A percentile compares a stretch with the other conserved stretches of the same genome.
These are phyloP conservation scores for Alnus glutinosa DNA, from an alignment of 306 rosid genomes.

Conservation along the genomic window DNA sequence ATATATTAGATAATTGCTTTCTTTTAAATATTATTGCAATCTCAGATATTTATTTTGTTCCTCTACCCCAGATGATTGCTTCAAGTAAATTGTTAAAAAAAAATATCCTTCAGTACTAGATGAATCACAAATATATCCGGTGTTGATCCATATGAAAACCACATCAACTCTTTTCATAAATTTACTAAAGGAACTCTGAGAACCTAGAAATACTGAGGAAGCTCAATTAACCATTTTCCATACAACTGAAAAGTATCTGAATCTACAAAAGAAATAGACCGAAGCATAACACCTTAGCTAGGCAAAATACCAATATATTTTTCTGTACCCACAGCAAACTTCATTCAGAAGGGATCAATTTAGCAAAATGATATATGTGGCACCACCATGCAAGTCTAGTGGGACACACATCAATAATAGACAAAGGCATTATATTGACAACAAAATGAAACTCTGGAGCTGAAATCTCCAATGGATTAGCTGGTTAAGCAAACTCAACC, in stretches of 20 bases:
- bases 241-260: conserved; percentile 1
- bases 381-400: background rate
- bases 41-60: conserved; percentile 10
- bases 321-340: background rate
- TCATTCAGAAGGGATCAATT: background rate
- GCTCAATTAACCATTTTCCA: conserved; percentile 13
- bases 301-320: background rate
- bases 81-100: conserved; percentile 15
- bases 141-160: background rate
- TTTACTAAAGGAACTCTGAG: background rate
- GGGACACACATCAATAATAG: too few relatives aligned
- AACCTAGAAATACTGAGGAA: background rate
- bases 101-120: conserved; percentile 4
- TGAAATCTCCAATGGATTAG: background rate
- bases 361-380: background rate
- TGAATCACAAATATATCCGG: background rate
- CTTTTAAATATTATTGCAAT: conserved; percentile 22
- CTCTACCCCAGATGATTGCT: conserved; percentile 8
- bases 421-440: background rate
- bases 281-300: background rate
- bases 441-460: background rate
- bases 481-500: background rate
- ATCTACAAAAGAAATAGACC: background rate
- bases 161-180: background rate
- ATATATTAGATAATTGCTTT: conserved; percentile 10